Evolutionary conservation across 441 rosid species (phyloP), one percentile per base, ranked within the genome.

Genomic region (Brassica balearica): DNA sequence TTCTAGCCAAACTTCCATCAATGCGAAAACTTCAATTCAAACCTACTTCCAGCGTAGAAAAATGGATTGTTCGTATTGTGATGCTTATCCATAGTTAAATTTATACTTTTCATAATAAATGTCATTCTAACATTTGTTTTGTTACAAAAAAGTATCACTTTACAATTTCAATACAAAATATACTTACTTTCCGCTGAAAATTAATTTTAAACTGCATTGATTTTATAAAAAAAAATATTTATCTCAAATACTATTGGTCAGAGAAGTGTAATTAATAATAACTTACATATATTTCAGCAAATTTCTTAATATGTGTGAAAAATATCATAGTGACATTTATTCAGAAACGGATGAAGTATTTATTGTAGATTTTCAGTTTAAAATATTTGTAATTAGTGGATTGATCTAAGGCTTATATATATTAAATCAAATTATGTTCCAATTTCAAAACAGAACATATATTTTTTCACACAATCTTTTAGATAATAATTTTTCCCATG

Each of bases 1-100:
- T 56, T 59, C 9, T 2, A 60, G 62, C 73, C 12, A 12, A 68
- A 46, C 46, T 48, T 76, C 51, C 61, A 59, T 59, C 67, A 32
- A 66, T 65, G 51, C 69, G 2, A 17, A 6, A 9, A 20, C 63
- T 27, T 68, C 12, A 46, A 25, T 7, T 5, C 4, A 23, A 22
- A 48, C 34, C 19, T 68, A 48, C 19, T 25, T 46, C 22, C 36
- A 68, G 29, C 41, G 53, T 60, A 43, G 65, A 60, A 4, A 25
- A 41, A 58, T 68, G n/a, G 9, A 41, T 38, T 11, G 38, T 5
- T 23, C 59, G 3, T 2, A 38, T 38, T 38, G 46, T 3, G 46
- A 38, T 38, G 46, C 46, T 38, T 11, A 46, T 51, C 56, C 56
- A 3, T 11, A 25, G 27, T 25, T 25, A 25, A 25, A 25, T 25